Evolutionary conservation across 2,329 filamentous ascomycete genomes (phyloP).

Genomic region (Arthrobotrys musiformis): DNA sequence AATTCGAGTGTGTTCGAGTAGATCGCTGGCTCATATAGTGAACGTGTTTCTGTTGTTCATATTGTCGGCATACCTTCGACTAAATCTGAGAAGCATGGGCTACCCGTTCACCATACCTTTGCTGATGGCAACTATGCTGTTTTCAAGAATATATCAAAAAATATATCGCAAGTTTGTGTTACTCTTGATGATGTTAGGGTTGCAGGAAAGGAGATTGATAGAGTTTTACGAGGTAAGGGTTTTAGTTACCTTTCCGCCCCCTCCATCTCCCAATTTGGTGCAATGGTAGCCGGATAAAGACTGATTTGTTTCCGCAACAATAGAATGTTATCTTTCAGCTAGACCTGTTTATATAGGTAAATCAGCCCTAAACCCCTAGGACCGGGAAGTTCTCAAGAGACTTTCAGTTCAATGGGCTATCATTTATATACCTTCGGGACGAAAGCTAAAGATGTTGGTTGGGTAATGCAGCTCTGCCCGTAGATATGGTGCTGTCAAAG

Average conservation of each 20-base stretch:
- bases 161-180: slow-evolving; percentile 77
- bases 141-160: slow-evolving; percentile 79
- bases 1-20: too few species aligned
- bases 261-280: too few species aligned
- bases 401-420: not conserved
- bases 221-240: slow-evolving; percentile 73
- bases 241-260: too few species aligned
- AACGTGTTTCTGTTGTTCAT: slow-evolving; percentile 75
- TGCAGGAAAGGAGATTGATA: slow-evolving; percentile 79
- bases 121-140: slow-evolving; percentile 84
- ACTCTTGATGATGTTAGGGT: slow-evolving; percentile 76
- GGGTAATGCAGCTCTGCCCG: slow-evolving; percentile 71
- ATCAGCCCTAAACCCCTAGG: not conserved
- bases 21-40: slow-evolving; percentile 77
- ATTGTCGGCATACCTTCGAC: slow-evolving; percentile 70
- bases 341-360: slow-evolving; percentile 79
- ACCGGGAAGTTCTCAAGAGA: not conserved
- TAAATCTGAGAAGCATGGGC: slow-evolving; percentile 65
- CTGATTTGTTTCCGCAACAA: too few species aligned
- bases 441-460: too few species aligned
- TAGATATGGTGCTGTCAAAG: slow-evolving; percentile 80
- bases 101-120: slow-evolving; percentile 75
- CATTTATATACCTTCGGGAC: too few species aligned
- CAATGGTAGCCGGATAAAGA: too few species aligned
- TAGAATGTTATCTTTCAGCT: slow-evolving; percentile 72